Evolutionary conservation across 2,329 filamentous ascomycete genomes (phyloP), one percentile per base, ranked within the genome.

Genomic region (Trichoderma cornu-damae): DNA sequence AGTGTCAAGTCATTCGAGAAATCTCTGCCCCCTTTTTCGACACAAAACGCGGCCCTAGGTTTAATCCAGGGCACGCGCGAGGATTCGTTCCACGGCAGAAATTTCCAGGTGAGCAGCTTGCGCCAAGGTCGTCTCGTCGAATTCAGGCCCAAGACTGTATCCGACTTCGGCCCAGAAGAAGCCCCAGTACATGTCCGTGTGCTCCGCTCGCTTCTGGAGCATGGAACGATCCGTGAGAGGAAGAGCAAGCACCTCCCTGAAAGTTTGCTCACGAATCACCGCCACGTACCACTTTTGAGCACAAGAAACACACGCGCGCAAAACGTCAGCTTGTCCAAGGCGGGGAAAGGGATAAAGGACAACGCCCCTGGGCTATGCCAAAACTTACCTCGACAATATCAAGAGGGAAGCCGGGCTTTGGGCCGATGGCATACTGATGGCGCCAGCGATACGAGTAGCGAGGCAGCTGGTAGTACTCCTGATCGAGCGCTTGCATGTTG

Each of bases 231-330:
- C 73, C 5, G 68, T 67, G 20, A 81, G 70, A 0, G 73, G 66
- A 9, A 77, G 70, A 8, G 64, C 52, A 32, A 73, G 63, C 9
- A 78, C 66, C 22, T 73, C 71, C 2, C 74, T 69, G 11, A 66
- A 70, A 0, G 80, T 79, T 64, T 81, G 77, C 61, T 81, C 76
- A 35, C 80, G 79, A 57, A 85, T 78, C 22, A 82, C 59, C 14
- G 73, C 70, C 54, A 84, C 77, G 68, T 84, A 85, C 73, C 76
- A 85, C 81, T 84, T n/a, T n/a, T n/a, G n/a, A n/a, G n/a, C n/a
- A 48, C 35, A 8, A 30, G 20, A 62, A 12, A 22, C 14, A 42
- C 24, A 26, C 28, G 30, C 44, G 8, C 9, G 26, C 26, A 24
- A 11, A 24, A 14, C 14, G 14, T 52, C 34, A 52, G 37, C 26